phyloP scores from a whole-genome alignment of 495 filamentous ascomycete genomes.

The Neurospora sp. region DNA sequence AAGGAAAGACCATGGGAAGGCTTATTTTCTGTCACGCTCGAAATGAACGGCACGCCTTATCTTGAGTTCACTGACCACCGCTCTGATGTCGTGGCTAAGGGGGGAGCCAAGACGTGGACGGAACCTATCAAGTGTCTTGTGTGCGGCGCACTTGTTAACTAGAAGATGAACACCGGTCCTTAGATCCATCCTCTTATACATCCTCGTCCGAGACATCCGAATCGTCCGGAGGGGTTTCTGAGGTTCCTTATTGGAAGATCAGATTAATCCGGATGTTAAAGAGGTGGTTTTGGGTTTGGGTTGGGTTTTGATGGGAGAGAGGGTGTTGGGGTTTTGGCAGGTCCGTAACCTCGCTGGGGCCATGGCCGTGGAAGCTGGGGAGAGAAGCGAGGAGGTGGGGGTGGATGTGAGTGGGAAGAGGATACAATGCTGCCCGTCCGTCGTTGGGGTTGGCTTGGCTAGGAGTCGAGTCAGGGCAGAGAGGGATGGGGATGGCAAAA shows the following conservation, averaged over 20 bases:
- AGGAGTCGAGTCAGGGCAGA: neutral
- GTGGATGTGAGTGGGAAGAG: no score
- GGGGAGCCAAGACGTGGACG: constrained; percentile 37
- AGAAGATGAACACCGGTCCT: constrained; percentile 3
- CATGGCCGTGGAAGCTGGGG: no score
- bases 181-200: neutral
- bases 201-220: neutral
- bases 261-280: neutral
- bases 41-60: constrained; percentile 24
- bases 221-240: neutral
- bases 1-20: constrained; percentile 31
- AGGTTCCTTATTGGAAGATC: neutral
- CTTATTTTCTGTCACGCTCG: constrained; percentile 30
- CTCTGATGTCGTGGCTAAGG: constrained; percentile 19
- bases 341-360: no score
- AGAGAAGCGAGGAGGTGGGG: no score
- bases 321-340: no score
- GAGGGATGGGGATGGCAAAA: neutral
- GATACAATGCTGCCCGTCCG: neutral
- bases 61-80: constrained; percentile 36
- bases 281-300: neutral
- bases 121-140: constrained; percentile 34
- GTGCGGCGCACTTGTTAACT: constrained; percentile 29
- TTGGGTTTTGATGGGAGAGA: no score
- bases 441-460: neutral